Conservation (phyloP, 1,284 basidiomycete genomes). For the Rhodotorula sp. region DNA sequence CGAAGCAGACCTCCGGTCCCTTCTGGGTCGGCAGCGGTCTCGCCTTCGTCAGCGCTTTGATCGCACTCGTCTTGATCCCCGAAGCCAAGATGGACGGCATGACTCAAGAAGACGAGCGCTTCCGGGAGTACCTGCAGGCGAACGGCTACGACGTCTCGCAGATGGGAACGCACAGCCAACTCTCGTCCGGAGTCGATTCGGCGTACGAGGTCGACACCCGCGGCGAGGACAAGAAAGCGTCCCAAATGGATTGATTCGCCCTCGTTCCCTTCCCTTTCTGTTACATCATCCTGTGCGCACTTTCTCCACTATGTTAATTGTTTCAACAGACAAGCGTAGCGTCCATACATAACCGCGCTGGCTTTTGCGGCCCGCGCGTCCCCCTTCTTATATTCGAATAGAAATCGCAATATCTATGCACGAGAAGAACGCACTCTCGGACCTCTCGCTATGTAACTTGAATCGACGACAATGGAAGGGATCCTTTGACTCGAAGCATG, state of each 20-base stretch:
- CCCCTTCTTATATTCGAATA: no score
- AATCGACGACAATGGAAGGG: no score
- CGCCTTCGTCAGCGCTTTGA: constrained; percentile 72
- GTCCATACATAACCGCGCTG: no score
- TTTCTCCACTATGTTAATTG: no score
- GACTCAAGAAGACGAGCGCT: constrained; percentile 1
- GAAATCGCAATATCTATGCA: no score
- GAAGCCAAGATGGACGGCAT: constrained; percentile 53
- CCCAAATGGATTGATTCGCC: background rate
- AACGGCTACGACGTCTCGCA: constrained; percentile 21
- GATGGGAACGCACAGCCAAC: constrained; percentile 7
- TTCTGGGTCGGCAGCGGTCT: constrained; percentile 46
- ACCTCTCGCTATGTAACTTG: no score
- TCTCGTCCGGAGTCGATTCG: background rate
- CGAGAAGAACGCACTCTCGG: no score
- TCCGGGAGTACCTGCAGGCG: constrained; percentile 3
- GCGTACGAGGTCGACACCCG: background rate
- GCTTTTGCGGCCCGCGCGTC: no score
- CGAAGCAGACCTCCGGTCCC: constrained; percentile 43
- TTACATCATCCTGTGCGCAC: no score
- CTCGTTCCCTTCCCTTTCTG: background rate
- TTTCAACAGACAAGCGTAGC: no score
- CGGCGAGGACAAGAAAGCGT: background rate
- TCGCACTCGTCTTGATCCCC: constrained; percentile 72
- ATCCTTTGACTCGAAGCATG: no score